A percentile compares a stretch with the other conserved stretches of the same genome.
Conservation (phyloP, 2,329 filamentous ascomycete species). For the Microdochium nivale region DNA sequence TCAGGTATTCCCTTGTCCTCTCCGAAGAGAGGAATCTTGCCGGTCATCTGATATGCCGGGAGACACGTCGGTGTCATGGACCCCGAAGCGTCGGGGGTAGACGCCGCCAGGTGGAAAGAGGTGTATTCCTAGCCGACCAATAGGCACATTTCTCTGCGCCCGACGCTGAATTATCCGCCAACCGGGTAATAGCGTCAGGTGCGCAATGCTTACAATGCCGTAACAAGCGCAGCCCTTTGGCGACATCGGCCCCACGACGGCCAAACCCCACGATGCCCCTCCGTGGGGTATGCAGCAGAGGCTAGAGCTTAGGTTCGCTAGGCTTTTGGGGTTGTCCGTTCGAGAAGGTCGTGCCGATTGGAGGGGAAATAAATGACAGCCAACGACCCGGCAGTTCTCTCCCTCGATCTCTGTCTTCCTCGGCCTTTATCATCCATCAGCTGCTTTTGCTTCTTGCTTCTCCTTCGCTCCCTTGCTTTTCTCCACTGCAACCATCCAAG, state of each 20-base stretch:
- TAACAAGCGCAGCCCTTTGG: not conserved
- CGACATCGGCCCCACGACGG: not conserved
- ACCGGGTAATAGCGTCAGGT: not conserved
- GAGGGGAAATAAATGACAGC: too few species aligned
- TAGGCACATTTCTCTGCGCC: not conserved
- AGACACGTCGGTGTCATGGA: not conserved
- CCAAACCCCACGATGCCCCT: conserved; percentile 1
- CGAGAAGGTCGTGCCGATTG: too few species aligned
- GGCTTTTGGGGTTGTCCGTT: too few species aligned
- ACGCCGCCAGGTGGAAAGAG: not conserved
- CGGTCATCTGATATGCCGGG: not conserved
- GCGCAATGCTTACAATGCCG: too few species aligned
- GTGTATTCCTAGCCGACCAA: not conserved
- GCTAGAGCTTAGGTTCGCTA: too few species aligned
- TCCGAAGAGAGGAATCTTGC: not conserved
- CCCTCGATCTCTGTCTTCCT: too few species aligned
- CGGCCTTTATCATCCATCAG: too few species aligned
- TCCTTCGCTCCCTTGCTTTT: not conserved
- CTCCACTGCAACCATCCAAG: too few species aligned
- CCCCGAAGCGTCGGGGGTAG: not conserved
- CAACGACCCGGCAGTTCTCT: too few species aligned
- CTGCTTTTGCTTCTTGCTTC: not conserved
- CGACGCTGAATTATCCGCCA: conserved; percentile 2
- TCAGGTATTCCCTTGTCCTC: not conserved
- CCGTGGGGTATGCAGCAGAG: too few species aligned